phyloP scores from a whole-genome alignment of 108 stramenopile species.

The Cyclostephanos tholiformis region DNA sequence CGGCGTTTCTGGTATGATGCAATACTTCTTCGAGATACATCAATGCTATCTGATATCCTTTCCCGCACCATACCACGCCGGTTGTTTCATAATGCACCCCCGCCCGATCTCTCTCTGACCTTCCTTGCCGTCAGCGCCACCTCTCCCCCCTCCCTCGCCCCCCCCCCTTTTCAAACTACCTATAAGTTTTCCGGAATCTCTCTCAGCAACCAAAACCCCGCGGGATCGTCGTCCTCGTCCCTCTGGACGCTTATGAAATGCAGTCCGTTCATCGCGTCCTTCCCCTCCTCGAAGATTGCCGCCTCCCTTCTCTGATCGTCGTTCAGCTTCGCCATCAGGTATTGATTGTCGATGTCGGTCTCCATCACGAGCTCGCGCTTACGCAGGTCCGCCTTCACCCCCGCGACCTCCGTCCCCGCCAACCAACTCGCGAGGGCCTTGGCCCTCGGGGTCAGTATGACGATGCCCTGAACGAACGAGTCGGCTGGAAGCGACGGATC shows the following conservation, averaged over 20 bases:
- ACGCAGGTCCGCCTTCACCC: constrained; percentile 82
- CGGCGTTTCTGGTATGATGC: neutral
- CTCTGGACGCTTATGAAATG: constrained; percentile 94
- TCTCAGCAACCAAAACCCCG: constrained; percentile 95
- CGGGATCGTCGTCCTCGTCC: constrained; percentile 91
- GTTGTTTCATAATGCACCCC: neutral
- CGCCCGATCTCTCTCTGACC: neutral
- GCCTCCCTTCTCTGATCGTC: constrained; percentile 89
- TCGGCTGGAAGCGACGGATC: constrained; percentile 69
- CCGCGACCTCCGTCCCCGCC: constrained; percentile 90
- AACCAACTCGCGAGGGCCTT: constrained; percentile 91
- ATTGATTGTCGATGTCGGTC: constrained; percentile 94
- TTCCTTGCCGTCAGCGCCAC: too few relatives aligned
- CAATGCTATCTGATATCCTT: neutral
- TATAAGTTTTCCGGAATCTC: constrained; percentile 65
- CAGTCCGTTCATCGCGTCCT: constrained; percentile 83
- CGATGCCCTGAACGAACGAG: constrained; percentile 91
- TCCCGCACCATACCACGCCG: neutral
- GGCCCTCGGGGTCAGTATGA: constrained; percentile 85
- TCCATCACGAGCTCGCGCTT: constrained; percentile 90
- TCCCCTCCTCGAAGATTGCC: constrained; percentile 90
- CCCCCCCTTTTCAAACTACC: neutral
- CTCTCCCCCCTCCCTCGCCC: neutral
- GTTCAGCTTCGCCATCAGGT: constrained; percentile 86
- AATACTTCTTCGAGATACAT: neutral